Percentiles rank a stretch among this genome's conserved stretches.
Conservation (phyloP, 2,329 filamentous ascomycete species). For the Phialemonium atrogriseum region DNA sequence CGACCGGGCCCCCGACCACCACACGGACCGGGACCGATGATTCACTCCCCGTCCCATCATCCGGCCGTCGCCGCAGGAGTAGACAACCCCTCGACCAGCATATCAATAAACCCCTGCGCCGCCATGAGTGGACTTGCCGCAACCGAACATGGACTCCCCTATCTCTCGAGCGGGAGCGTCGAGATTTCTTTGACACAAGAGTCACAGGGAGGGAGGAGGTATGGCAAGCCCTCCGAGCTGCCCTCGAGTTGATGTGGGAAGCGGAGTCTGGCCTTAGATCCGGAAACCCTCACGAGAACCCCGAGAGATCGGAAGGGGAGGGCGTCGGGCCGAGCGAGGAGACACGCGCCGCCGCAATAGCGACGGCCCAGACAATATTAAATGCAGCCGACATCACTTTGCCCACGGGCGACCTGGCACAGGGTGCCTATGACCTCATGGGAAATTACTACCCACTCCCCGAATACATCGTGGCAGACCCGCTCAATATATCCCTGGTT, state of each 20-base stretch:
- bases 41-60: slow-evolving; percentile 12
- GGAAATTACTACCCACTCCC: slow-evolving; percentile 64
- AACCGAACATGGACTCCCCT: slow-evolving; percentile 61
- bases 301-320: slow-evolving; percentile 4
- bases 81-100: slow-evolving; percentile 47
- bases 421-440: slow-evolving; percentile 63
- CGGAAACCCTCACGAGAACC: not conserved
- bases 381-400: slow-evolving; percentile 69
- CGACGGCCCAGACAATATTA: slow-evolving; percentile 72
- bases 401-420: slow-evolving; percentile 62
- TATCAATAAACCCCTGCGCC: slow-evolving; percentile 61
- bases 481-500: slow-evolving; percentile 40
- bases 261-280: slow-evolving; percentile 25
- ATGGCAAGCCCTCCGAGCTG: slow-evolving; percentile 67
- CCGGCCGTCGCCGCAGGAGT: slow-evolving; percentile 19
- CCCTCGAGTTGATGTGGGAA: slow-evolving; percentile 59
- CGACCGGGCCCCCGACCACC: slow-evolving; percentile 19
- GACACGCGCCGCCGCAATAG: slow-evolving; percentile 34
- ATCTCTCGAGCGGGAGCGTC: slow-evolving; percentile 61
- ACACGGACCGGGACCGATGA: slow-evolving; percentile 15
- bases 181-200: slow-evolving; percentile 84
- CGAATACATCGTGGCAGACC: slow-evolving; percentile 61
- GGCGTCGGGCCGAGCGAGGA: slow-evolving; percentile 20
- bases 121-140: slow-evolving; percentile 57
- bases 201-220: slow-evolving; percentile 70